Conservation (phyloP, 257 asterid species). For the Cruciata laevipes region DNA sequence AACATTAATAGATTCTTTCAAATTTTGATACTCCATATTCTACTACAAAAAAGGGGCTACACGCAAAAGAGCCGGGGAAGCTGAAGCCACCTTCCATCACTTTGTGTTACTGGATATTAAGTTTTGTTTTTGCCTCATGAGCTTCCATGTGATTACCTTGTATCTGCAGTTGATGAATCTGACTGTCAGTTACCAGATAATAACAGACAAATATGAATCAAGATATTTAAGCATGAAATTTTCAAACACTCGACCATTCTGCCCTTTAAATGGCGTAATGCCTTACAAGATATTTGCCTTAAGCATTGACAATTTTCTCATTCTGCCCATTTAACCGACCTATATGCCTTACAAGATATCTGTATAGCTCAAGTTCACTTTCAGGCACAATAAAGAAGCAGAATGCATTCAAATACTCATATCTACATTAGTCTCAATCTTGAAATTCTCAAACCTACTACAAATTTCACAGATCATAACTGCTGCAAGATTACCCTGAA, state of each 20-base stretch:
- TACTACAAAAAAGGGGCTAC: background rate
- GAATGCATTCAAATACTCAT: background rate
- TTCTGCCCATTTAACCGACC: too few relatives aligned
- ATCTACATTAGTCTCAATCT: background rate
- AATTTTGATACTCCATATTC: background rate
- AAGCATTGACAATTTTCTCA: too few relatives aligned
- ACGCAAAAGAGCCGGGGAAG: background rate
- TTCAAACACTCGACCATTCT: background rate
- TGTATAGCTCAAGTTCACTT: background rate
- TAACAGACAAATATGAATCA: background rate
- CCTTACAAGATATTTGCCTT: background rate
- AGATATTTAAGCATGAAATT: background rate
- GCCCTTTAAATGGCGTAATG: background rate
- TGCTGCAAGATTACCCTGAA: background rate
- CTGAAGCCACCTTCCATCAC: background rate
- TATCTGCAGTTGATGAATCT: background rate
- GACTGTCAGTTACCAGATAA: background rate
- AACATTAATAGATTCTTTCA: background rate
- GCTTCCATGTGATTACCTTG: slow-evolving; percentile 4
- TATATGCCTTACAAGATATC: too few relatives aligned
- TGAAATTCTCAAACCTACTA: background rate
- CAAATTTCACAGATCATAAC: background rate
- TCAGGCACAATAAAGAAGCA: background rate
- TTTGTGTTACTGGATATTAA: background rate
- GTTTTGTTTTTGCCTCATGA: background rate